A percentile compares a stretch with the other conserved stretches of the same genome.
phyloP scores from a whole-genome alignment of 306 rosid genomes.

The Lathyrus aphaca region DNA sequence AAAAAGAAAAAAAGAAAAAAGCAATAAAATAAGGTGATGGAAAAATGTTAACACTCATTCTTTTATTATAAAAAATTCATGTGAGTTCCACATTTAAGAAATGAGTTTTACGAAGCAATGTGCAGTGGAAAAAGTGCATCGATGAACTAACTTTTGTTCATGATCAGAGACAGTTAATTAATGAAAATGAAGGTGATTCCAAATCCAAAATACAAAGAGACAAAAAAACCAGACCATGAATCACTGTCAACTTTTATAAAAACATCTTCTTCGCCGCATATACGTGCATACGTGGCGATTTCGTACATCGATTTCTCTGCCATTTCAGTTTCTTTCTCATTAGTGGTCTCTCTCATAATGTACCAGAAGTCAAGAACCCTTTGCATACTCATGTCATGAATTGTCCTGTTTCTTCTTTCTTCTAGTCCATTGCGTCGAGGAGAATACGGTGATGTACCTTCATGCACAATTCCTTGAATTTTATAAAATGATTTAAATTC shows the following conservation, averaged over 20 bases:
- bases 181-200: slow-evolving; percentile 59
- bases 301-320: slow-evolving; percentile 65
- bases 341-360: slow-evolving; percentile 32
- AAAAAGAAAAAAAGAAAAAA: no score
- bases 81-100: no score
- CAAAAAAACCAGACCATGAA: slow-evolving; percentile 46
- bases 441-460: no score
- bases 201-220: slow-evolving; percentile 69
- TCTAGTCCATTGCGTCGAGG: no score
- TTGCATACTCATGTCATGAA: no score
- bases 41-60: no score
- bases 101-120: no score
- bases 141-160: slow-evolving; percentile 46
- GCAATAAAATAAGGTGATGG: no score
- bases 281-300: slow-evolving; percentile 61
- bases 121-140: slow-evolving; percentile 35
- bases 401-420: no score
- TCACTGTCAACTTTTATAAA: slow-evolving; percentile 51
- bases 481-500: no score
- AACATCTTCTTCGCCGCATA: slow-evolving; percentile 60
- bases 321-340: slow-evolving; percentile 9
- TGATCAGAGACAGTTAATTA: slow-evolving; percentile 26
- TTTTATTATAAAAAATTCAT: no score
- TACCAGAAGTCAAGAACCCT: slow-evolving; percentile 52
- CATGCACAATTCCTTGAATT: no score